Evolutionary conservation across 2,329 filamentous ascomycete genomes (phyloP).

Genomic region (Xylaria hypoxylon): DNA sequence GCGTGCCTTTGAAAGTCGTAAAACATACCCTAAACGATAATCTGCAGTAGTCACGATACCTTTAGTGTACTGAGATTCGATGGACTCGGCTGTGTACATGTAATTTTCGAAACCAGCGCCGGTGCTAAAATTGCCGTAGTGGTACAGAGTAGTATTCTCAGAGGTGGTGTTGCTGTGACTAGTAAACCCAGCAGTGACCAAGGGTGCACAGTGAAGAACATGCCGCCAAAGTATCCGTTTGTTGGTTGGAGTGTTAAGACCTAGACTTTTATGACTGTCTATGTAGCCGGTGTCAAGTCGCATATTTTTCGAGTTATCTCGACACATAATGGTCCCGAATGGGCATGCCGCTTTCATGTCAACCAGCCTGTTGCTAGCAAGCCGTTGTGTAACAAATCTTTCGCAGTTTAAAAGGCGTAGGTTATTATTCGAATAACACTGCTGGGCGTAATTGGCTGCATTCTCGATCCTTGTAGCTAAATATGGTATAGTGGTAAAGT

Average conservation of each 20-base stretch:
- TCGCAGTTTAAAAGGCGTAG: too few species aligned
- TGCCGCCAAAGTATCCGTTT: background rate
- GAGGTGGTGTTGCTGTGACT: background rate
- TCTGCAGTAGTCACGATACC: too few species aligned
- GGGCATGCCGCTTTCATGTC: background rate
- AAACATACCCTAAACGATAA: too few species aligned
- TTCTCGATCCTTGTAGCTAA: too few species aligned
- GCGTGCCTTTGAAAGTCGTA: too few species aligned
- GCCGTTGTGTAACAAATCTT: background rate
- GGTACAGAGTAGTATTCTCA: background rate
- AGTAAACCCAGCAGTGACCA: background rate
- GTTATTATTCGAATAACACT: too few species aligned
- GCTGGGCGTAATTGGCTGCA: too few species aligned
- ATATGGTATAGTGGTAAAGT: too few species aligned
- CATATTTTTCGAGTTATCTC: background rate
- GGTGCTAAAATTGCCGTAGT: background rate
- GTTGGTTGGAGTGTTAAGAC: background rate
- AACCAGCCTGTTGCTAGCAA: background rate
- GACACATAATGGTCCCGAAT: background rate
- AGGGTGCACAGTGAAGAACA: constrained; percentile 1
- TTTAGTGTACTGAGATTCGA: background rate
- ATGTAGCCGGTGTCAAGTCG: background rate
- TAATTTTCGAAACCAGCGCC: background rate
- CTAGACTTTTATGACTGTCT: background rate
- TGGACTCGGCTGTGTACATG: background rate